Conservation (phyloP, 345 rosid genomes). For the Populus euphratica region DNA sequence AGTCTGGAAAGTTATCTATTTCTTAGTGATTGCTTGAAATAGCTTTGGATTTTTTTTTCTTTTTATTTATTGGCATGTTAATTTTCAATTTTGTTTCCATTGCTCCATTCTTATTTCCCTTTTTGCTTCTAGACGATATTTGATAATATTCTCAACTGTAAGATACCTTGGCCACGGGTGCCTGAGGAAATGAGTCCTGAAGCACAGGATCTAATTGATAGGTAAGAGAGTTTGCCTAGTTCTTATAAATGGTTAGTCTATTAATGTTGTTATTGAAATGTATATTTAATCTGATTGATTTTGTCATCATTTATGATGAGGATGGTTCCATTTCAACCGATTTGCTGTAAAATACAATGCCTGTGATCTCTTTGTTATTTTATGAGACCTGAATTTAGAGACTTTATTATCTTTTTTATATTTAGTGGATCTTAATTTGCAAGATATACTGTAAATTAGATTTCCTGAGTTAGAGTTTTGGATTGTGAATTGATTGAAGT, state of each 20-base stretch:
- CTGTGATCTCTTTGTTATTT: background rate
- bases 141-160: conserved; percentile 96
- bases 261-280: background rate
- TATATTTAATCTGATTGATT: background rate
- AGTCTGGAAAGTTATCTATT: background rate
- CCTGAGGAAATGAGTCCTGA: conserved; percentile 84
- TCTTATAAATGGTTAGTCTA: background rate
- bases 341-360: background rate
- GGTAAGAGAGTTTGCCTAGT: conserved; percentile 41
- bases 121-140: conserved; percentile 73
- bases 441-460: background rate
- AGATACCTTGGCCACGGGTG: conserved; percentile 91
- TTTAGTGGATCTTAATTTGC: background rate
- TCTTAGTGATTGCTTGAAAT: background rate
- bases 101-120: conserved; percentile 8
- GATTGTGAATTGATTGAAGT: background rate
- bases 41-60: background rate
- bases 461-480: background rate
- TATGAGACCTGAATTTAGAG: background rate
- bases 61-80: background rate
- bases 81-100: background rate
- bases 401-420: background rate
- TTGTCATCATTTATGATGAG: background rate
- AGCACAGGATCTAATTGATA: conserved; percentile 78
- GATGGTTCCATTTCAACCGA: background rate